A percentile compares a stretch with the other conserved stretches of the same genome.
Conservation (phyloP, 495 filamentous ascomycete genomes). For the Annulohypoxylon maeteangense region DNA sequence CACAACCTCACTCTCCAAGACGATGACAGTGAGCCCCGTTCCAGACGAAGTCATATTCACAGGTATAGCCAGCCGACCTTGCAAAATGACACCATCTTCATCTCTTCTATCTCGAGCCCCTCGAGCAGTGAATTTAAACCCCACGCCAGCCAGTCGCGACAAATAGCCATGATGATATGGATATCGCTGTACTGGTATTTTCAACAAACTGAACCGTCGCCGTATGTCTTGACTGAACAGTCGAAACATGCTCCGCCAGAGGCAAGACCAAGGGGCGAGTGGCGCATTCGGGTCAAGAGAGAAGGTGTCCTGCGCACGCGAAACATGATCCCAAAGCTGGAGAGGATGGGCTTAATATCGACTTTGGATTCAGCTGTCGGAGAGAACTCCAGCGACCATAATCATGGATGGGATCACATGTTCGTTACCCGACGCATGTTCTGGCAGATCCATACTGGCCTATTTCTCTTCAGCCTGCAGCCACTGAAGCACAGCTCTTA, state of each 20-base stretch:
- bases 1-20: conserved; percentile 33
- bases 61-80: conserved; percentile 79
- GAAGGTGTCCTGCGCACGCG: conserved; percentile 87
- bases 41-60: conserved; percentile 59
- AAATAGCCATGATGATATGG: conserved; percentile 97
- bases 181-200: conserved; percentile 97
- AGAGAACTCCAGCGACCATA: conserved; percentile 67
- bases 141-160: conserved; percentile 78
- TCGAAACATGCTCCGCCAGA: conserved; percentile 70
- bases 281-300: conserved; percentile 84
- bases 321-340: conserved; percentile 86
- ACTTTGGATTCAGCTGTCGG: conserved; percentile 81
- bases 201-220: conserved; percentile 72
- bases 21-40: conserved; percentile 31
- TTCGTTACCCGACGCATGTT: conserved; percentile 83
- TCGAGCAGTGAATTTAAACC: conserved; percentile 82
- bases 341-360: conserved; percentile 88
- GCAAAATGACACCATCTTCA: conserved; percentile 82
- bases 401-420: conserved; percentile 79
- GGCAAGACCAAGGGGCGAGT: conserved; percentile 84
- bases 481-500: conserved; percentile 63
- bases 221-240: conserved; percentile 67
- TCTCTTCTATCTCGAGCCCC: conserved; percentile 88
- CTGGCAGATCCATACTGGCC: conserved; percentile 89
- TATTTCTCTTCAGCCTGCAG: conserved; percentile 88